Evolutionary conservation across 2,329 filamentous ascomycete genomes (phyloP).

Genomic region (Xylariaceae sp.): DNA sequence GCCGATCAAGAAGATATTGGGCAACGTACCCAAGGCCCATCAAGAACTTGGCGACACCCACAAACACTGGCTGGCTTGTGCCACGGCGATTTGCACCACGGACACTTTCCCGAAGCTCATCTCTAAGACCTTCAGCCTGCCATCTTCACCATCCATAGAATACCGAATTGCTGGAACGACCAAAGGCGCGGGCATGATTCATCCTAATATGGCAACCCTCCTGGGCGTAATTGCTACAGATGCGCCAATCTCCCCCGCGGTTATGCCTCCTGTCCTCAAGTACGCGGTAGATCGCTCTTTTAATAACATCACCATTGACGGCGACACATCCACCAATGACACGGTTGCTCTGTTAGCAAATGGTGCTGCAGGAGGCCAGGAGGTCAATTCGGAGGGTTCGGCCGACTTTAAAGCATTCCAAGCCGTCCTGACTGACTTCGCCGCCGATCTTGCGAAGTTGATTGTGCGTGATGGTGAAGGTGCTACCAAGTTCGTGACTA

Average conservation of each 20-base stretch:
- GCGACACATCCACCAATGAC: constrained; percentile 97
- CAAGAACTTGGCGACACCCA: constrained; percentile 73
- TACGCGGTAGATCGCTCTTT: constrained; percentile 82
- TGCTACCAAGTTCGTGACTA: constrained; percentile 96
- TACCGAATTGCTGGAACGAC: constrained; percentile 94
- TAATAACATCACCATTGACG: constrained; percentile 96
- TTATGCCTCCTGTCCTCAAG: constrained; percentile 71
- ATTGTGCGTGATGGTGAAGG: constrained; percentile 96
- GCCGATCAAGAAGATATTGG: constrained; percentile 87
- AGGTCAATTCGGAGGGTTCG: constrained; percentile 57
- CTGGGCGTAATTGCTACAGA: constrained; percentile 92
- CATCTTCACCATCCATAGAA: constrained; percentile 72
- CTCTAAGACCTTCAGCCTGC: constrained; percentile 81
- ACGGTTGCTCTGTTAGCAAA: constrained; percentile 95
- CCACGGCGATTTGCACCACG: constrained; percentile 94
- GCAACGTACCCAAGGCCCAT: constrained; percentile 78
- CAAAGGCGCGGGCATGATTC: constrained; percentile 98
- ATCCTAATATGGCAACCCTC: constrained; percentile 97
- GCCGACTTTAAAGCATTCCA: constrained; percentile 73
- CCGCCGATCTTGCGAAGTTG: constrained; percentile 83
- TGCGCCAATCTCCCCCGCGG: constrained; percentile 70
- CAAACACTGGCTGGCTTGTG: constrained; percentile 82
- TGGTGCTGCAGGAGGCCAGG: constrained; percentile 78
- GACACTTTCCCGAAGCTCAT: constrained; percentile 97
- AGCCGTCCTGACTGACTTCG: constrained; percentile 72